phyloP scores from a whole-genome alignment of 139 green algal genomes.

The Tetradesmus lagerheimii region DNA sequence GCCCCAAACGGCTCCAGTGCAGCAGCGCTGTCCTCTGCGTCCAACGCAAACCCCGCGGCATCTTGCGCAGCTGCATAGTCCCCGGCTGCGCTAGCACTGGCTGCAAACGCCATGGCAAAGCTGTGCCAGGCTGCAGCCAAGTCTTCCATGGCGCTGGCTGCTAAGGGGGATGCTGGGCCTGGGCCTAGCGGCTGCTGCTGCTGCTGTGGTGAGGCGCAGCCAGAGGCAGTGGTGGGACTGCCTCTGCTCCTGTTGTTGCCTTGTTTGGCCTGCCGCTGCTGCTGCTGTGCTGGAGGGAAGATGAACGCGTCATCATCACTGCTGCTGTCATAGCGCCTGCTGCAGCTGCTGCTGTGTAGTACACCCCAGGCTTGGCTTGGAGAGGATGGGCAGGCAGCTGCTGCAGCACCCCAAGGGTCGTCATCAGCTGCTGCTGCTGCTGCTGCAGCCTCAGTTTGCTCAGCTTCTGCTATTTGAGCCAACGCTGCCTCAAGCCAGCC shows the following conservation, averaged over 20 bases:
- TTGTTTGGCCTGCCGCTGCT: not conserved
- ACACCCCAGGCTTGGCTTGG: not conserved
- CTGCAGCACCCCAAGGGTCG: not conserved
- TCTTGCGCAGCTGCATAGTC: not conserved
- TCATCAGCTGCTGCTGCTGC: no score
- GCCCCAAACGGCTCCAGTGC: not conserved
- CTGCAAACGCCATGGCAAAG: slow-evolving; percentile 4
- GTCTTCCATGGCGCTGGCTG: not conserved
- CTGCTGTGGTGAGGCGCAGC: not conserved
- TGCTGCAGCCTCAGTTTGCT: not conserved
- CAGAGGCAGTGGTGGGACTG: not conserved
- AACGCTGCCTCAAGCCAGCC: not conserved
- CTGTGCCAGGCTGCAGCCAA: not conserved
- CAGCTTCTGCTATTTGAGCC: not conserved
- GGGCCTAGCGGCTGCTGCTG: not conserved
- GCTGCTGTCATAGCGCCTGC: not conserved
- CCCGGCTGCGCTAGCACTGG: not conserved
- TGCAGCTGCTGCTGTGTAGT: not conserved
- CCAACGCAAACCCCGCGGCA: not conserved
- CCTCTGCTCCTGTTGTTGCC: not conserved
- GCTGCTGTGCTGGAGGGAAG: not conserved
- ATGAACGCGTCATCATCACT: not conserved
- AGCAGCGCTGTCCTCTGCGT: not conserved
- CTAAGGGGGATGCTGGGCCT: not conserved
- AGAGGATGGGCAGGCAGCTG: not conserved